These are phyloP conservation scores for Nothophytophthora sp. DNA, from an alignment of 352 stramenopile genomes.

Conservation along the genomic window DNA sequence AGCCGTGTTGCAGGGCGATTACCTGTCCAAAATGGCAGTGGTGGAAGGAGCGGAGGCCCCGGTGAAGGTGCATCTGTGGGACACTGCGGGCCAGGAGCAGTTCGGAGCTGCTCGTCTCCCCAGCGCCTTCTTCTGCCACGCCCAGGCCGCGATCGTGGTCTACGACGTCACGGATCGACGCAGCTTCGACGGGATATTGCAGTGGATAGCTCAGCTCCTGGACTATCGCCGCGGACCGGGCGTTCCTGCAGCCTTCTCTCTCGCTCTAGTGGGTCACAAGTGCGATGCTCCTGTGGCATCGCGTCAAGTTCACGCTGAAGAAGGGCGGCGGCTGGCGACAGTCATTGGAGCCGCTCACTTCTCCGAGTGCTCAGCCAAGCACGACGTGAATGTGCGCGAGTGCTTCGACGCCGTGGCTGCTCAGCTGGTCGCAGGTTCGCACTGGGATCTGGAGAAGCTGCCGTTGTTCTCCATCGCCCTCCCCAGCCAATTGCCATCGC, in stretches of 20 bases:
- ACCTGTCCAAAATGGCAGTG: conserved; percentile 32
- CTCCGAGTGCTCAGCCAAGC: conserved; percentile 24
- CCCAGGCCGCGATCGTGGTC: conserved; percentile 40
- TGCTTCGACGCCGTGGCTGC: conserved; percentile 19
- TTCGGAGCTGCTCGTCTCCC: conserved; percentile 34
- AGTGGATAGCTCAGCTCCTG: conserved; percentile 35
- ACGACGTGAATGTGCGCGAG: conserved; percentile 4
- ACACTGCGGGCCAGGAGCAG: conserved; percentile 52
- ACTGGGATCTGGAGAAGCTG: conserved; percentile 3
- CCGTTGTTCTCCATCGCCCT: not conserved
- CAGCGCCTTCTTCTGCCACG: conserved; percentile 44
- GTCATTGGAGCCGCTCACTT: conserved; percentile 22
- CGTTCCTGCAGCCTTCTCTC: conserved; percentile 16
- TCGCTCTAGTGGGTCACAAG: conserved; percentile 42
- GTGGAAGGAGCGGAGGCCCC: conserved; percentile 20
- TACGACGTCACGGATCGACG: conserved; percentile 40
- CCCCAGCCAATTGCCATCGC: too few relatives aligned
- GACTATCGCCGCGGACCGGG: not conserved
- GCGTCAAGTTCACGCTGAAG: conserved; percentile 19
- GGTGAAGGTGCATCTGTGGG: conserved; percentile 57
- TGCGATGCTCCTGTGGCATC: conserved; percentile 1
- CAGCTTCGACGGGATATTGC: conserved; percentile 32
- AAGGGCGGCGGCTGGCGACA: conserved; percentile 22
- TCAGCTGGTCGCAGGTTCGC: not conserved
- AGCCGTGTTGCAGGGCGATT: conserved; percentile 34